phyloP scores from a whole-genome alignment of 2,329 filamentous ascomycete species.

The Bipolaris zeicola region DNA sequence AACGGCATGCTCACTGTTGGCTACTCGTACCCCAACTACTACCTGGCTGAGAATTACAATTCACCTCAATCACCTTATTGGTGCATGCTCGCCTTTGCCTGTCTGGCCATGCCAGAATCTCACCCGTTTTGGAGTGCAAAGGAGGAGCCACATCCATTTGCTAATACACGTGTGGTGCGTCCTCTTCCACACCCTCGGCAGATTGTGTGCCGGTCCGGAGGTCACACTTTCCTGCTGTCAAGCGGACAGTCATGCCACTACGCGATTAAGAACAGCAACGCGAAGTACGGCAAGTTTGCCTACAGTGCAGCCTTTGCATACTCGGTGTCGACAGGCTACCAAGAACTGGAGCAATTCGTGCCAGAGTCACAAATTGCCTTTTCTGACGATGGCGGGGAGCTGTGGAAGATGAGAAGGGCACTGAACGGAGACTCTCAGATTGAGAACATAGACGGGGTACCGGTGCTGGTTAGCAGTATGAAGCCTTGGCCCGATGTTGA shows the following conservation, averaged over 20 bases:
- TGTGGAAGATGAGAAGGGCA: conserved; percentile 76
- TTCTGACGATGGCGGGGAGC: conserved; percentile 77
- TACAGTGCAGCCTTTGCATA: conserved; percentile 79
- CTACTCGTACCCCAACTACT: conserved; percentile 81
- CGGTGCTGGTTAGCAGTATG: conserved; percentile 72
- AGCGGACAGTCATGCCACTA: conserved; percentile 83
- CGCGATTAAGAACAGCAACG: conserved; percentile 79
- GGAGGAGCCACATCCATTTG: conserved; percentile 66
- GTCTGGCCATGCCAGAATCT: conserved; percentile 68
- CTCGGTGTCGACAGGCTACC: conserved; percentile 75
- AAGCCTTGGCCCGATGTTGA: conserved; percentile 71
- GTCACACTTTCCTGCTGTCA: conserved; percentile 72
- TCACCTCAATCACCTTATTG: conserved; percentile 75
- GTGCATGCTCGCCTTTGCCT: conserved; percentile 79
- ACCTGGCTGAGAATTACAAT: conserved; percentile 84
- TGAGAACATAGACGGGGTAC: conserved; percentile 59
- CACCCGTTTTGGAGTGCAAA: conserved; percentile 77
- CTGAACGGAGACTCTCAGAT: conserved; percentile 67
- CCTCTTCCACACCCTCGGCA: conserved; percentile 71
- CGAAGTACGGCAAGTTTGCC: conserved; percentile 80
- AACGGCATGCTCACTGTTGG: conserved; percentile 77
- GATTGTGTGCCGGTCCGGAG: conserved; percentile 72
- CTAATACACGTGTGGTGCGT: conserved; percentile 64
- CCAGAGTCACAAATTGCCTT: conserved; percentile 76
- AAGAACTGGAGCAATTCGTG: conserved; percentile 77